Evolutionary conservation across 2,329 filamentous ascomycete genomes (phyloP).

Genomic region (Huntiella abstrusa): DNA sequence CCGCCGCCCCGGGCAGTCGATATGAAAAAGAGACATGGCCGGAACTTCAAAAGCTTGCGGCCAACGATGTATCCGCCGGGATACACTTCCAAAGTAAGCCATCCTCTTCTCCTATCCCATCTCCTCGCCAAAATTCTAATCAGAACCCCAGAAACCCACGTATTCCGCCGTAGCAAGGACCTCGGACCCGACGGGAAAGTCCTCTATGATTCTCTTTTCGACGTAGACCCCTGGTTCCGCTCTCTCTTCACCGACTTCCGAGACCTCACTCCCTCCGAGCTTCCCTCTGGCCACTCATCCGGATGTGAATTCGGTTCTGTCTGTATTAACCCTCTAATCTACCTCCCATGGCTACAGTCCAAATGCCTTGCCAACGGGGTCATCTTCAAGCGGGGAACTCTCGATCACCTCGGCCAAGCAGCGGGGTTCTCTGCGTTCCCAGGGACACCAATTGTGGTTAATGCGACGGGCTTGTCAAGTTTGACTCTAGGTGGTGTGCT

Average conservation of each 20-base stretch:
- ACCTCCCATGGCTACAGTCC: slow-evolving; percentile 68
- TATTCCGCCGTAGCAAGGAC: slow-evolving; percentile 45
- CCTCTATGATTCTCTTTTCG: slow-evolving; percentile 46
- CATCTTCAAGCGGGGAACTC: slow-evolving; percentile 39
- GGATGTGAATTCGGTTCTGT: slow-evolving; percentile 65
- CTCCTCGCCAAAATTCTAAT: neutral
- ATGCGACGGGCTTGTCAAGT: slow-evolving; percentile 66
- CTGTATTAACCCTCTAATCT: slow-evolving; percentile 80
- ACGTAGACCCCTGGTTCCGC: slow-evolving; percentile 55
- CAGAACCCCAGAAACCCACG: slow-evolving; percentile 23
- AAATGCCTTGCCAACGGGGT: slow-evolving; percentile 61
- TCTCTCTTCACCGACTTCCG: slow-evolving; percentile 53
- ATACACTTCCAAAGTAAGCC: slow-evolving; percentile 54
- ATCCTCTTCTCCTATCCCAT: neutral
- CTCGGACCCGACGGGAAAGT: slow-evolving; percentile 17
- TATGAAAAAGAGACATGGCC: slow-evolving; percentile 50
- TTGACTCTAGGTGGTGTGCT: slow-evolving; percentile 62
- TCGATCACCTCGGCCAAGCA: slow-evolving; percentile 59
- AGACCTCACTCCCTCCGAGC: slow-evolving; percentile 34
- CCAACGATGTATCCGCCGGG: slow-evolving; percentile 55
- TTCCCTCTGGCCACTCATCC: slow-evolving; percentile 48
- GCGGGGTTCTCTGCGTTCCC: neutral
- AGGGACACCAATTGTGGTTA: slow-evolving; percentile 42
- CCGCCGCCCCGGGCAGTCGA: slow-evolving; percentile 22
- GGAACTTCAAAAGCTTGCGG: slow-evolving; percentile 38